A percentile compares a stretch with the other conserved stretches of the same genome.
Conservation (phyloP, 2,329 filamentous ascomycete species). For the Gaeumannomyces sp. region DNA sequence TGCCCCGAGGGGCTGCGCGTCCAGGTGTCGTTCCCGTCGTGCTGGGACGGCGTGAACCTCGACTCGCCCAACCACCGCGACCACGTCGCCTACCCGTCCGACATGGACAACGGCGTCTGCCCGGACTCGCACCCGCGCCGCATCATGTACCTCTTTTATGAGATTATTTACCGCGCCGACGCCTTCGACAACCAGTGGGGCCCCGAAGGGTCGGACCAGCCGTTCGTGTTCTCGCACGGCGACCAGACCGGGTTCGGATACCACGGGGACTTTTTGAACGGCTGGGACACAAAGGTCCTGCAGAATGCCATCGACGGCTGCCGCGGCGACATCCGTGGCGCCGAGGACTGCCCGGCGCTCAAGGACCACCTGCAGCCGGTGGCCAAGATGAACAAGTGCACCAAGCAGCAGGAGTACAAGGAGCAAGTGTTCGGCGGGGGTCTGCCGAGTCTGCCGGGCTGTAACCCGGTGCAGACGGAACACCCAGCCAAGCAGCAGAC, state of each 20-base stretch:
- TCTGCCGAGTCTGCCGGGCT: conserved; percentile 6
- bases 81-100: conserved; percentile 42
- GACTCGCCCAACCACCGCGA: conserved; percentile 16
- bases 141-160: conserved; percentile 53
- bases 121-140: conserved; percentile 45
- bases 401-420: conserved; percentile 2
- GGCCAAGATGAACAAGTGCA: conserved; percentile 5
- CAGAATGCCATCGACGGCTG: conserved; percentile 35
- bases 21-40: conserved; percentile 16
- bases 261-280: conserved; percentile 55
- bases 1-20: conserved; percentile 27
- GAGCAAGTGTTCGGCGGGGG: conserved; percentile 2
- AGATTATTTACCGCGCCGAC: conserved; percentile 49
- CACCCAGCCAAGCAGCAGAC: not conserved
- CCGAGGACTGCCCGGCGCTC: conserved; percentile 3
- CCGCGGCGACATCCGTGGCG: not conserved
- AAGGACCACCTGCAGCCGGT: not conserved
- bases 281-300: conserved; percentile 47
- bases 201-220: conserved; percentile 26
- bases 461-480: conserved; percentile 22
- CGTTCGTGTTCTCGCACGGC: conserved; percentile 43
- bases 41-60: conserved; percentile 17
- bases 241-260: conserved; percentile 43
- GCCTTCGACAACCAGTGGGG: conserved; percentile 41
- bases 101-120: conserved; percentile 41